Evolutionary conservation across 1,139 yeast species (phyloP).

Genomic region (Diutina pseudorugosa): DNA sequence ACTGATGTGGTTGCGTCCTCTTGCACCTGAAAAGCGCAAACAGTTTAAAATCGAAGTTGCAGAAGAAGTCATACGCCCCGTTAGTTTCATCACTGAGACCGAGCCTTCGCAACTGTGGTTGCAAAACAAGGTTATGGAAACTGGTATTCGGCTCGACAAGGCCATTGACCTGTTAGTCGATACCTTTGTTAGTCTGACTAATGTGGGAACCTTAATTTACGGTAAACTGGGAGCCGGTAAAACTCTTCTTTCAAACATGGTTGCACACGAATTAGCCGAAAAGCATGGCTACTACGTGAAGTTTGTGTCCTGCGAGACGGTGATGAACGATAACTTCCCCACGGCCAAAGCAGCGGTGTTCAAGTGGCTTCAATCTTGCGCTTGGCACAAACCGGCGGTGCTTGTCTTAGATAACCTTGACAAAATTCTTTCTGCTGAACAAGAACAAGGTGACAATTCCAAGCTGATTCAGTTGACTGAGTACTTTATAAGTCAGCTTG

Average conservation of each 20-base stretch:
- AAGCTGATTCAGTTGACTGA: slow-evolving; percentile 49
- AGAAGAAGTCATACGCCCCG: slow-evolving; percentile 38
- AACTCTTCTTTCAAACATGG: slow-evolving; percentile 35
- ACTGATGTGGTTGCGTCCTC: slow-evolving; percentile 33
- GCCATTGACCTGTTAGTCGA: slow-evolving; percentile 29
- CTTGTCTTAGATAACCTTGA: slow-evolving; percentile 77
- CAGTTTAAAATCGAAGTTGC: slow-evolving; percentile 36
- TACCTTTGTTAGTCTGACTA: slow-evolving; percentile 32
- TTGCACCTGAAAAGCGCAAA: slow-evolving; percentile 9
- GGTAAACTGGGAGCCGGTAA: slow-evolving; percentile 84
- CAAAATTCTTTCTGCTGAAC: slow-evolving; percentile 57
- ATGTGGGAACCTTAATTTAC: slow-evolving; percentile 44
- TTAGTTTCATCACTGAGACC: slow-evolving; percentile 25
- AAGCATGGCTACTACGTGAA: slow-evolving; percentile 30
- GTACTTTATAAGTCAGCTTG: slow-evolving; percentile 25
- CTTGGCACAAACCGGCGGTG: slow-evolving; percentile 75
- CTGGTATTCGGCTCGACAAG: slow-evolving; percentile 35
- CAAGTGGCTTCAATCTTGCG: slow-evolving; percentile 44
- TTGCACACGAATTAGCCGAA: slow-evolving; percentile 23
- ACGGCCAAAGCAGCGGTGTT: slow-evolving; percentile 20
- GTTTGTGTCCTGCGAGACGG: slow-evolving; percentile 39
- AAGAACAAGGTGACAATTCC: slow-evolving; percentile 55
- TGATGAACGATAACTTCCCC: slow-evolving; percentile 15
- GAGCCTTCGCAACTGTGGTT: slow-evolving; percentile 6
- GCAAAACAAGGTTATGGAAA: slow-evolving; percentile 22